Conservation (phyloP, 495 filamentous ascomycete species). For the Daldinia bambusicola region DNA sequence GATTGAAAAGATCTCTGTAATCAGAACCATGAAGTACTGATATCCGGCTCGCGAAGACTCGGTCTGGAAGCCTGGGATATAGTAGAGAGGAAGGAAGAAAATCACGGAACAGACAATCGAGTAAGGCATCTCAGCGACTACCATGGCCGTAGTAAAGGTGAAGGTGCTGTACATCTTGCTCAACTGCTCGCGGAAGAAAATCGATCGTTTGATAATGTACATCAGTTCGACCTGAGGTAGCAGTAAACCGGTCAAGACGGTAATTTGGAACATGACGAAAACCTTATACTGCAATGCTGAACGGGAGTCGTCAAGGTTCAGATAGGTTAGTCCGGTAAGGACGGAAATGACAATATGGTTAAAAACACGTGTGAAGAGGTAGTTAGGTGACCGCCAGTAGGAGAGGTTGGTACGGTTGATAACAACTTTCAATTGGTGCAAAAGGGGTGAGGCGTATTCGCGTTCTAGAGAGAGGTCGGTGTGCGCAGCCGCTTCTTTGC, state of each 20-base stretch:
- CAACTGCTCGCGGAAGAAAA: slow-evolving; percentile 81
- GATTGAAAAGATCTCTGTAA: slow-evolving; percentile 81
- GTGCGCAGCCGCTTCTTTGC: slow-evolving; percentile 58
- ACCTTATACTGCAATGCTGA: slow-evolving; percentile 79
- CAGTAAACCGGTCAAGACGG: slow-evolving; percentile 78
- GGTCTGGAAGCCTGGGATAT: slow-evolving; percentile 70
- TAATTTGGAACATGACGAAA: slow-evolving; percentile 86
- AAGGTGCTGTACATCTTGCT: slow-evolving; percentile 81
- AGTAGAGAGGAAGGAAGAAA: slow-evolving; percentile 82
- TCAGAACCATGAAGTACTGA: slow-evolving; percentile 82
- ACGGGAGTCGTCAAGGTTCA: slow-evolving; percentile 74
- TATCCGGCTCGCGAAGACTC: slow-evolving; percentile 73
- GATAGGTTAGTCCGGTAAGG: slow-evolving; percentile 77
- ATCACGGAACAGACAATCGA: slow-evolving; percentile 74
- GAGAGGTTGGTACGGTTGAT: slow-evolving; percentile 70
- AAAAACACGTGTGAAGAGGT: slow-evolving; percentile 75
- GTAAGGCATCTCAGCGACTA: slow-evolving; percentile 82
- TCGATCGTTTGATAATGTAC: slow-evolving; percentile 76
- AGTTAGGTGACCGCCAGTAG: slow-evolving; percentile 77
- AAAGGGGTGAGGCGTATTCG: slow-evolving; percentile 79
- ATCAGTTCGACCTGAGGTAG: slow-evolving; percentile 79
- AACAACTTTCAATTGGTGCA: slow-evolving; percentile 76
- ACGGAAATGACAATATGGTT: slow-evolving; percentile 77
- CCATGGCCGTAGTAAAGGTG: slow-evolving; percentile 75
- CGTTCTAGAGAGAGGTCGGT: slow-evolving; percentile 60